Evolutionary conservation across 352 stramenopile species (phyloP).

Genomic region (Globisporangium spinosum): DNA sequence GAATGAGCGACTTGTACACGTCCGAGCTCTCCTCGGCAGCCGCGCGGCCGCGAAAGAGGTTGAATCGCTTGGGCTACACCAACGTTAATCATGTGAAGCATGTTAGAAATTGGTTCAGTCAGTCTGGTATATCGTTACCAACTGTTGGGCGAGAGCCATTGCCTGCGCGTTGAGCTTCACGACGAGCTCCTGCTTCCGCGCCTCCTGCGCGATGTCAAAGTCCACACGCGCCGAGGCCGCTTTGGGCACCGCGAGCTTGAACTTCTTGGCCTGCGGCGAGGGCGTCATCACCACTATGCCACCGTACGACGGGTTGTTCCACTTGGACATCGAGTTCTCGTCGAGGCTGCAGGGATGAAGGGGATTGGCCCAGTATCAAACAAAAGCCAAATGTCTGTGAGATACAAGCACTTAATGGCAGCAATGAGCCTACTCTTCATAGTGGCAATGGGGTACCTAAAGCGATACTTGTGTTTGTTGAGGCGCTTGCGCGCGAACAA

Average conservation of each 20-base stretch:
- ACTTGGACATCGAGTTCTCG: conserved; percentile 56
- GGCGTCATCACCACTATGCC: conserved; percentile 58
- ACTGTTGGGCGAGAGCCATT: background rate
- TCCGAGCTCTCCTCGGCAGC: conserved; percentile 28
- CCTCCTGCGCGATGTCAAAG: conserved; percentile 72
- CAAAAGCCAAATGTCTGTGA: background rate
- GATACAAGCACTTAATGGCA: background rate
- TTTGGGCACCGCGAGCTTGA: conserved; percentile 47
- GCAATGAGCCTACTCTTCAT: background rate
- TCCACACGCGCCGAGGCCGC: conserved; percentile 34
- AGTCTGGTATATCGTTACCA: no score
- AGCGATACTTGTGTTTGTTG: conserved; percentile 76
- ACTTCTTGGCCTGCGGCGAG: conserved; percentile 41
- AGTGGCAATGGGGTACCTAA: conserved; percentile 34
- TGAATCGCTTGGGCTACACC: conserved; percentile 37
- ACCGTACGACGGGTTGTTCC: conserved; percentile 55
- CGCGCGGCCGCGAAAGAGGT: conserved; percentile 40
- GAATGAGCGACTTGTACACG: conserved; percentile 41
- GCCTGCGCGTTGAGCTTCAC: conserved; percentile 58
- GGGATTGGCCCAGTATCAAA: background rate
- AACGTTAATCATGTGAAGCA: background rate
- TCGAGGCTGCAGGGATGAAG: background rate
- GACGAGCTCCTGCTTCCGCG: conserved; percentile 66
- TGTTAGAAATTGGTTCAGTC: background rate
- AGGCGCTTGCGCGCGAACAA: conserved; percentile 70